Evolutionary conservation across 495 filamentous ascomycete species (phyloP).

Genomic region (Beverwykella pulmonaria): DNA sequence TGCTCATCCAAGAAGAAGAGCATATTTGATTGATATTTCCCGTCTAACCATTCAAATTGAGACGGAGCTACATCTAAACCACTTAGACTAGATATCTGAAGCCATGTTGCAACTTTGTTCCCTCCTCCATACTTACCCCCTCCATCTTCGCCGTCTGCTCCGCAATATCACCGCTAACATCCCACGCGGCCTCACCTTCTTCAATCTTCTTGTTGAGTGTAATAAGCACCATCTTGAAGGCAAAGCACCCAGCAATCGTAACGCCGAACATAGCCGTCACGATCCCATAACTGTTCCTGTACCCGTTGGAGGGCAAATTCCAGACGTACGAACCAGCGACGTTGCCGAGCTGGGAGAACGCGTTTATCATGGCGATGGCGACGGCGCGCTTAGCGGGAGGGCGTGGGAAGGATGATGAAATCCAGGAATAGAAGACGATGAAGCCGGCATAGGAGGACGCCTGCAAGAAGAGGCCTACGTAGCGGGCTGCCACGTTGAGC

Average conservation of each 20-base stretch:
- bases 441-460: conserved; percentile 28
- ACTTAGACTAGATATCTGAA: conserved; percentile 26
- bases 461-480: conserved; percentile 26
- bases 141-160: conserved; percentile 19
- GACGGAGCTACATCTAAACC: too few relatives aligned
- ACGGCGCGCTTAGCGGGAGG: conserved; percentile 28
- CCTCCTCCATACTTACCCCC: conserved; percentile 16
- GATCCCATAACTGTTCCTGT: conserved; percentile 26
- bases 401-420: conserved; percentile 21
- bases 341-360: conserved; percentile 23
- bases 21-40: too few relatives aligned
- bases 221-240: conserved; percentile 10
- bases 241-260: conserved; percentile 18
- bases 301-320: conserved; percentile 18
- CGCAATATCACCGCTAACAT: neutral
- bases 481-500: conserved; percentile 19
- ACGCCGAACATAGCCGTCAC: conserved; percentile 26
- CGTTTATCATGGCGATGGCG: conserved; percentile 28
- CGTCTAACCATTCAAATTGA: too few relatives aligned
- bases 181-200: conserved; percentile 25
- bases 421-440: conserved; percentile 31
- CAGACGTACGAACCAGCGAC: conserved; percentile 24
- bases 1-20: too few relatives aligned
- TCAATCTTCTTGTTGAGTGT: conserved; percentile 23
- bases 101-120: conserved; percentile 5